Base-by-base conservation (phyloP, 1,284 basidiomycete genomes). In the Kwoniella shivajii region DNA sequence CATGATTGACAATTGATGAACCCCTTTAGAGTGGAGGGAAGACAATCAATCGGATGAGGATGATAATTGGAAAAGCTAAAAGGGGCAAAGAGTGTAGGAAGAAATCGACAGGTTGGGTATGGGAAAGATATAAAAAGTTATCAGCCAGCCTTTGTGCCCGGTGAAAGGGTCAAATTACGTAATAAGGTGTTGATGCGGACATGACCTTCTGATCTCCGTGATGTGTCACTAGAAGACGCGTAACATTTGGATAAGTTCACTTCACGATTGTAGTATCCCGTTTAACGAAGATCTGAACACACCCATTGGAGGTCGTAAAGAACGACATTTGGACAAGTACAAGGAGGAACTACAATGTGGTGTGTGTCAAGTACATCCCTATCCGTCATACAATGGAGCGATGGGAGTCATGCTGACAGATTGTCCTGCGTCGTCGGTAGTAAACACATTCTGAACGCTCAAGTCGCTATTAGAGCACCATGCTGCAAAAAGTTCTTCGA, bases 401-500 rank as follows among this genome's bases (percentile, higher is more conserved):
- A n/a, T n/a, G n/a, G n/a, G n/a, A n/a, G n/a, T n/a, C n/a, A n/a
- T n/a, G n/a, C n/a, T 42, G 14, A 29, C 22, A 20, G 14, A 7
- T 31, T 16, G 43, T 20, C 33, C 44, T 14, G 7, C 10, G 10
- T 47, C 34, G 1, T 14, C 46, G 31, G 16, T 72, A 94, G 91
- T 82, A 93, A 94, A 82, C 92, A 95, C 73, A 83, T 96, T 60
- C 81, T 96, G 54, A 96, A 96, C 77, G 90, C 89, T 0, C 93
- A 96, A 78, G 93, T 93, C 22, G 84, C 92, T 26, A 90, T 97
- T 67, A 88, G 93, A 39, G 90, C 93, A 4, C 91, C 92, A 3
- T 96, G 93, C 80, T 96, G 93, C 84, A 89, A 89, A 73, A 88
- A 87, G 70, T 96, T 92, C 92, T 96, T 85, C 73, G 93, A 96